Percentiles rank a stretch among this genome's conserved stretches.
Evolutionary conservation across 2,329 filamentous ascomycete genomes (phyloP).

Genomic region (Colletotrichum viniferum): DNA sequence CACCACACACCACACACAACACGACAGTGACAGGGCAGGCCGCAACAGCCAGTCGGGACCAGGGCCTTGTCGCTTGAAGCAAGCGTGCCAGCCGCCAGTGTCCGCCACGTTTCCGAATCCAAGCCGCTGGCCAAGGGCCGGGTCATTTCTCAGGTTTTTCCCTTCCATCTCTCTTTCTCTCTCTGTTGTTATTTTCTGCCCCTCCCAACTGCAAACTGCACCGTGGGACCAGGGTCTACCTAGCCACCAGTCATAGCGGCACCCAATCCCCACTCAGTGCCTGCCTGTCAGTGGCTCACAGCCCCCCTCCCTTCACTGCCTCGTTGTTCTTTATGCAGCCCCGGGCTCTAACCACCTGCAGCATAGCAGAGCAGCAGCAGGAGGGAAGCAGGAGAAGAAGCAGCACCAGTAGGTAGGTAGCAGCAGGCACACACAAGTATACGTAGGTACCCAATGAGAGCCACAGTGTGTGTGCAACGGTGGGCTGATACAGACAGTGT

Average conservation of each 20-base stretch:
- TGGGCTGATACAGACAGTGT: neutral
- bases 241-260: conserved; percentile 13
- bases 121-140: conserved; percentile 2
- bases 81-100: conserved; percentile 15
- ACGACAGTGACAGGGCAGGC: neutral
- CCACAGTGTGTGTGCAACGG: neutral
- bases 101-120: conserved; percentile 20
- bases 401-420: neutral
- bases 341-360: conserved; percentile 17
- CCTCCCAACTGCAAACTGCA: neutral
- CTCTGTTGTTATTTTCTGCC: neutral
- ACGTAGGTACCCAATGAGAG: conserved; percentile 10
- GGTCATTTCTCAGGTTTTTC: conserved; percentile 9
- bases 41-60: neutral
- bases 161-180: neutral
- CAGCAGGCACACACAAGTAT: neutral
- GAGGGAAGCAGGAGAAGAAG: neutral
- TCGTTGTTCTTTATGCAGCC: conserved; percentile 17
- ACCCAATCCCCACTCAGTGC: conserved; percentile 1
- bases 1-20: neutral
- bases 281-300: conserved; percentile 1
- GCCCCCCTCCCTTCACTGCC: conserved; percentile 12
- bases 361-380: neutral
- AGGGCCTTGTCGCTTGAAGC: conserved; percentile 7
- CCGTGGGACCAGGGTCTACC: neutral